phyloP scores from a whole-genome alignment of 352 stramenopile genomes.

The Globisporangium recalcitrans region DNA sequence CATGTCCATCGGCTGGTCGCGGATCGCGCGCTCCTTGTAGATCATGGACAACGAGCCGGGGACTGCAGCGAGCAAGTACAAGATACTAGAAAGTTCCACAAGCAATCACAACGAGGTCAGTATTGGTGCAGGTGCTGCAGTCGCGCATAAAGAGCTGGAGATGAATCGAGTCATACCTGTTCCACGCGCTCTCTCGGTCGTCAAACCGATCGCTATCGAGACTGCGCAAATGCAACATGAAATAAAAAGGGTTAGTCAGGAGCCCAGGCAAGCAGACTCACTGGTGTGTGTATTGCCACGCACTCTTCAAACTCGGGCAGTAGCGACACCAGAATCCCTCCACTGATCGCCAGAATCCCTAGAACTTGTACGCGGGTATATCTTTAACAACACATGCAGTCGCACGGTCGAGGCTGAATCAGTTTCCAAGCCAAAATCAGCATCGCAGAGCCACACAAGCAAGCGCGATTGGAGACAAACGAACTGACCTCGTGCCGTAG shows the following conservation, averaged over 20 bases:
- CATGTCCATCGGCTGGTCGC: constrained; percentile 82
- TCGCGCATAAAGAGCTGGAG: too few relatives aligned
- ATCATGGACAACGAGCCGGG: constrained; percentile 79
- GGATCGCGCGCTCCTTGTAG: constrained; percentile 82
- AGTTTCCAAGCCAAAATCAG: background rate
- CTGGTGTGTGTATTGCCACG: constrained; percentile 6
- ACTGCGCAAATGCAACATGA: constrained; percentile 23
- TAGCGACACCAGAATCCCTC: constrained; percentile 65
- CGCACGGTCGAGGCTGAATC: too few relatives aligned
- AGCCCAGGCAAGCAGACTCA: background rate
- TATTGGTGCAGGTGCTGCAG: too few relatives aligned
- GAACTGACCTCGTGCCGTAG: constrained; percentile 46
- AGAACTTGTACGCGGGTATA: constrained; percentile 74
- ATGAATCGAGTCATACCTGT: constrained; percentile 33
- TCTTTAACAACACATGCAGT: constrained; percentile 22
- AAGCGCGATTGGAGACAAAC: background rate
- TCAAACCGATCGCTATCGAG: constrained; percentile 56
- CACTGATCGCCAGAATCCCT: constrained; percentile 59
- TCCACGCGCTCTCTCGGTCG: constrained; percentile 74
- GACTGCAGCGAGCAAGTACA: constrained; percentile 75
- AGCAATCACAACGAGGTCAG: background rate
- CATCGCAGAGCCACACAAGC: background rate
- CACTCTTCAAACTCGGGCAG: constrained; percentile 78
- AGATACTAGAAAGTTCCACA: constrained; percentile 26
- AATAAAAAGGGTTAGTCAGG: background rate